Evolutionary conservation across 768 basidiomycete species (phyloP).

Genomic region (Calocybe indica): DNA sequence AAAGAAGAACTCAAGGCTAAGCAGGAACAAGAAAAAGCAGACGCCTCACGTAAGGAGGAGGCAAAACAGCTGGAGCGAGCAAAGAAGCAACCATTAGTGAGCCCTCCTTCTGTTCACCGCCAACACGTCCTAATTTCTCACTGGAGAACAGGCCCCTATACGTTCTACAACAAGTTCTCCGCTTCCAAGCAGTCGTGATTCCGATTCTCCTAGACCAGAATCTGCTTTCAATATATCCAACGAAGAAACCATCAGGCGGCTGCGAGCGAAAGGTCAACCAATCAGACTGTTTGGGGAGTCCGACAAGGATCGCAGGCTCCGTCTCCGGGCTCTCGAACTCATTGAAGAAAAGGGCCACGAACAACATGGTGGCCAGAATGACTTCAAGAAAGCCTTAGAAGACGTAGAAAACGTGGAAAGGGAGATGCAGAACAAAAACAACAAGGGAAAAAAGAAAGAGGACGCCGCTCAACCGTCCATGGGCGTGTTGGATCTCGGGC

Average conservation of each 20-base stretch:
- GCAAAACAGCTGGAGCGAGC: conserved; percentile 23
- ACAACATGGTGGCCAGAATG: conserved; percentile 83
- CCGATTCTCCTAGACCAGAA: conserved; percentile 41
- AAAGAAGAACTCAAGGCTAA: conserved; percentile 34
- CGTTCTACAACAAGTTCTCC: conserved; percentile 37
- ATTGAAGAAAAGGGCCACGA: conserved; percentile 88
- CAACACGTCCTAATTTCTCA: conserved; percentile 25
- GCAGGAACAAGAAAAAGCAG: conserved; percentile 24
- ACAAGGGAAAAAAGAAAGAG: conserved; percentile 61
- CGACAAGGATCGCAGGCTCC: conserved; percentile 87
- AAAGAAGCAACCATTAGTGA: conserved; percentile 37
- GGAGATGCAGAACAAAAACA: conserved; percentile 53
- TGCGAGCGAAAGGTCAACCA: conserved; percentile 90
- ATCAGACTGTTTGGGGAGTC: conserved; percentile 92
- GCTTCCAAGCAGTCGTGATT: conserved; percentile 23
- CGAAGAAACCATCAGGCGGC: conserved; percentile 83
- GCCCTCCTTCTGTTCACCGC: conserved; percentile 14
- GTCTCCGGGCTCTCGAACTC: conserved; percentile 89
- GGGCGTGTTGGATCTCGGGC: conserved; percentile 68
- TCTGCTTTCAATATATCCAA: conserved; percentile 84
- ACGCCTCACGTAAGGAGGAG: conserved; percentile 16
- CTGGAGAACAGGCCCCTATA: conserved; percentile 44
- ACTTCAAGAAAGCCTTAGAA: conserved; percentile 86
- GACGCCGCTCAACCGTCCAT: conserved; percentile 45
- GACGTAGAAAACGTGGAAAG: conserved; percentile 80